Conservation (phyloP, 345 rosid genomes). For the Xanthoceras sorbifolium region DNA sequence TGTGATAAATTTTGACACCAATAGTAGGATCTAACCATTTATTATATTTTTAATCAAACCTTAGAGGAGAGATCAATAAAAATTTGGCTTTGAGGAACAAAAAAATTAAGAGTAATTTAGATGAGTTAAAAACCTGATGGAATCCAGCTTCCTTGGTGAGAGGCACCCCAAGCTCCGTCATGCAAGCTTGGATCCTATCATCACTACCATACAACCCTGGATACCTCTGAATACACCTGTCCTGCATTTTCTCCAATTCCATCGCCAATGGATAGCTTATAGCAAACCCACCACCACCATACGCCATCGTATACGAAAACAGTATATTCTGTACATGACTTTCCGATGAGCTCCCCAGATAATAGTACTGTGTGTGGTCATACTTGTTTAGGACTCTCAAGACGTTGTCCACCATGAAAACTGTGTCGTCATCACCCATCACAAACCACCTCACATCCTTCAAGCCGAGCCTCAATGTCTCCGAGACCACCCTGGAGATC, state of each 20-base stretch:
- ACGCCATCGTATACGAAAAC: conserved; percentile 79
- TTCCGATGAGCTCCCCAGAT: conserved; percentile 77
- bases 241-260: conserved; percentile 73
- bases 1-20: no score
- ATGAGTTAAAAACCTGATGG: conserved; percentile 60
- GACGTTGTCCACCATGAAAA: conserved; percentile 68
- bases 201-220: conserved; percentile 84
- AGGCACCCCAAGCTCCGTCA: conserved; percentile 83
- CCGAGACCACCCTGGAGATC: conserved; percentile 75
- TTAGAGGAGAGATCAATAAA: background rate
- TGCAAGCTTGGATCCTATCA: conserved; percentile 83
- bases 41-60: no score
- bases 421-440: conserved; percentile 87
- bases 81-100: background rate
- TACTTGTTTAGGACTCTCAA: conserved; percentile 60
- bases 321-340: conserved; percentile 78
- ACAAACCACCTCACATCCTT: conserved; percentile 79
- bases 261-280: conserved; percentile 74
- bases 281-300: conserved; percentile 87
- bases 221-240: conserved; percentile 72
- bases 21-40: no score
- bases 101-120: no score
- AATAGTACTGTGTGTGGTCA: conserved; percentile 66
- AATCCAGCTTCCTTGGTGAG: conserved; percentile 77
- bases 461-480: conserved; percentile 61